Conservation (phyloP, 306 rosid species). For the Prunus armeniaca region DNA sequence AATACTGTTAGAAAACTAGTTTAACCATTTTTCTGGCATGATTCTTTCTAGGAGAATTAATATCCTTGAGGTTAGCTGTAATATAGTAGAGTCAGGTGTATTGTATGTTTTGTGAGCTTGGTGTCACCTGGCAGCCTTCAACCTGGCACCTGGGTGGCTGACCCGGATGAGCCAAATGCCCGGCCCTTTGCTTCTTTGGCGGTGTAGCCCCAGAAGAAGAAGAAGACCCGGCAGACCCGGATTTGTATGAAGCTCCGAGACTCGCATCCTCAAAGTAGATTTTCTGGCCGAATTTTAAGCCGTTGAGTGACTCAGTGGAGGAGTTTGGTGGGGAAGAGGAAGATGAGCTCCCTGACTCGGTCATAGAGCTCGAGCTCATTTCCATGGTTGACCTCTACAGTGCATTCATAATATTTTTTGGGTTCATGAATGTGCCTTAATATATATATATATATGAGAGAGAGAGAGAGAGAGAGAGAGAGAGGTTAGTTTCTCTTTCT, state of each 20-base stretch:
- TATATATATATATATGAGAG: neutral
- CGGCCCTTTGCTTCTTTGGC: constrained; percentile 45
- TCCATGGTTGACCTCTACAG: constrained; percentile 33
- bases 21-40: too few species aligned
- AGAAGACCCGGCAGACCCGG: constrained; percentile 24
- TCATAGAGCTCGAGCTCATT: constrained; percentile 58
- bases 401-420: constrained; percentile 28
- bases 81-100: too few species aligned
- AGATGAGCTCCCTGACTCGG: constrained; percentile 50
- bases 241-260: constrained; percentile 34
- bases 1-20: too few species aligned
- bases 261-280: constrained; percentile 77
- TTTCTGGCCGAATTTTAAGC: constrained; percentile 68
- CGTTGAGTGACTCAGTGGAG: constrained; percentile 60
- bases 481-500: neutral
- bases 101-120: too few species aligned
- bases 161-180: constrained; percentile 25
- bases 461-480: constrained; percentile 4
- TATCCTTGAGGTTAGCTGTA: too few species aligned
- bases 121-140: constrained; percentile 55
- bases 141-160: constrained; percentile 94
- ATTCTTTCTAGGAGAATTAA: too few species aligned
- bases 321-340: constrained; percentile 50
- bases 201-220: constrained; percentile 38
- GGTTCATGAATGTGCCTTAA: neutral